These are phyloP conservation scores for Endoconidiophora laricicola DNA, from an alignment of 2,329 filamentous ascomycete species.

Conservation along the genomic window DNA sequence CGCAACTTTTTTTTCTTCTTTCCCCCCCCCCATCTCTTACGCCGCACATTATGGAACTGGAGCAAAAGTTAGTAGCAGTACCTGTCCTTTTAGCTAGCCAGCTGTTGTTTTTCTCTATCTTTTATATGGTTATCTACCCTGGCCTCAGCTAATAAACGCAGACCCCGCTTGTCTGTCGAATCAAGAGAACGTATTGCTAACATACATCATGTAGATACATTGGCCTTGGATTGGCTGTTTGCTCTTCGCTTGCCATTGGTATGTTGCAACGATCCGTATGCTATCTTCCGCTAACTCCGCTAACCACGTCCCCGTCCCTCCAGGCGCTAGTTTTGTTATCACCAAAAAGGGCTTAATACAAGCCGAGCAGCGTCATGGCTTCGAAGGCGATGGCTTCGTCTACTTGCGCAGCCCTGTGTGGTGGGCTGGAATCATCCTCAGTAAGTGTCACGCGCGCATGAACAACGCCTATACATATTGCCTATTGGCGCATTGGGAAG, in stretches of 20 bases:
- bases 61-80: constrained; percentile 11
- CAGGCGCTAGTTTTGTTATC: constrained; percentile 93
- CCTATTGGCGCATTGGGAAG: background rate
- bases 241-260: constrained; percentile 63
- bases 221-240: constrained; percentile 58
- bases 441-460: constrained; percentile 33
- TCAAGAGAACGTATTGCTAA: background rate
- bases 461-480: background rate
- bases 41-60: constrained; percentile 8
- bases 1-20: background rate
- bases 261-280: constrained; percentile 19
- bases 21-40: background rate
- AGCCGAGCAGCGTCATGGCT: constrained; percentile 79
- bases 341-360: constrained; percentile 97
- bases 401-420: constrained; percentile 91
- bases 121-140: background rate
- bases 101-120: background rate
- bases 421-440: constrained; percentile 87
- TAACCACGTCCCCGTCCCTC: constrained; percentile 2
- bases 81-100: background rate
- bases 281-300: constrained; percentile 15
- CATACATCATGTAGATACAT: constrained; percentile 43
- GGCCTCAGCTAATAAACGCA: background rate
- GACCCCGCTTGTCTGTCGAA: background rate
- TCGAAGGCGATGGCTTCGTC: constrained; percentile 89